phyloP scores from a whole-genome alignment of 345 rosid species.

The Melaleuca alternifolia region DNA sequence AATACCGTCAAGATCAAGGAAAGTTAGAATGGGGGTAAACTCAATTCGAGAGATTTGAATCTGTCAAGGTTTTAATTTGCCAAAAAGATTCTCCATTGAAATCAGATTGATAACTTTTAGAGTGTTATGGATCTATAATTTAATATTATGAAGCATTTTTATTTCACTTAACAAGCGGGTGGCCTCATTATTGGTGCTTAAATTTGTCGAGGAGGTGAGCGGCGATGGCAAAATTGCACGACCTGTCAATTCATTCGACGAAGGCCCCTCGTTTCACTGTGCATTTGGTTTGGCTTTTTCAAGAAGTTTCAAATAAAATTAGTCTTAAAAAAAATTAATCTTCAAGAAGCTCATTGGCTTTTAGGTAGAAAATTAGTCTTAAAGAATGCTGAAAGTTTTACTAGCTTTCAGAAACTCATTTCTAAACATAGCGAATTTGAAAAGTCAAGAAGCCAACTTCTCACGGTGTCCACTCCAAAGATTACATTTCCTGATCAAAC shows the following conservation, averaged over 20 bases:
- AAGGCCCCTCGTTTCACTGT: neutral
- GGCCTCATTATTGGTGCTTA: fast-evolving
- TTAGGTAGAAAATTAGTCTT: no score
- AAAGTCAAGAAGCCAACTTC: no score
- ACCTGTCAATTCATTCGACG: neutral
- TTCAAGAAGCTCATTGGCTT: no score
- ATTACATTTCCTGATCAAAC: no score
- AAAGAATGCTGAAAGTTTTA: no score
- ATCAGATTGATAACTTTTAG: neutral
- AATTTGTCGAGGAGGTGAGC: neutral
- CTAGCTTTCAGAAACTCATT: no score
- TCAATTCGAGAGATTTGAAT: neutral
- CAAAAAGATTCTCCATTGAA: neutral
- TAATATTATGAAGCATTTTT: neutral
- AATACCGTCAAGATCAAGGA: neutral
- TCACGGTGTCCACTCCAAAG: no score
- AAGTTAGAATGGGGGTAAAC: neutral
- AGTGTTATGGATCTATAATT: neutral
- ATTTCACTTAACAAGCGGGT: neutral
- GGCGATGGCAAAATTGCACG: neutral
- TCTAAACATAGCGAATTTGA: no score
- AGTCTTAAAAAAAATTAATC: no score
- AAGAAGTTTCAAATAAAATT: no score
- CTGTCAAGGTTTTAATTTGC: neutral
- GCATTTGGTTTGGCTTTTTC: no score